Base-by-base conservation (phyloP, 2,329 filamentous ascomycete genomes). In the Dothistroma septosporum region DNA sequence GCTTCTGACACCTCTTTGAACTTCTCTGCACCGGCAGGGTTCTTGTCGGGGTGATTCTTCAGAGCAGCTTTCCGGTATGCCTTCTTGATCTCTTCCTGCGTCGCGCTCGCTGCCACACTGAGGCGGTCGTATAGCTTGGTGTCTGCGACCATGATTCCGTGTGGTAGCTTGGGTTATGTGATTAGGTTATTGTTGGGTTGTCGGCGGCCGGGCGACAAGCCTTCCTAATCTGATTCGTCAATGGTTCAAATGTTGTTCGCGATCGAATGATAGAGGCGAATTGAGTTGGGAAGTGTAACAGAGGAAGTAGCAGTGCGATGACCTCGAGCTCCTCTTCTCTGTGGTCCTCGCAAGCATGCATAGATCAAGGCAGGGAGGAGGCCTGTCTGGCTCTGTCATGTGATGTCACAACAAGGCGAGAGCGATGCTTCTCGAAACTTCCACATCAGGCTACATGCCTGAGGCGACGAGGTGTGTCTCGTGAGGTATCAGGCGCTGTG, bases 1-100 rank as follows among this genome's bases (percentile, higher is more conserved):
- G 94, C 94, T 74, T 93, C 88, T 67, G 92, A 96, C 63, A 97
- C 84, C 72, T 97, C 92, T 82, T 99, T 97, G 87, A 99, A 99
- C 78, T 93, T 97, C 75, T 97, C 94, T 62, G 86, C 82, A 9
- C 93, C 91, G 56, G 86, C 79, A 32, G 92, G 87, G 83, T 97
- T 99, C 83, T 97, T 99, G 82, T 99, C 94, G 7, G 94, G 94
- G 74, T 99, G 94, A 78, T 87, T 92, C 66, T 75, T 75, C 46
- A 97, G 78, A 58, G 93, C 93, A 59, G 87, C 84, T 82, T 96
- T 96, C 65, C 90, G 85, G 77, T 96, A 96, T 61, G 87, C 94
- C 76, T 97, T 99, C 76, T 97, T 97, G 75, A 99, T 96, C 67
- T 97, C 93, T 73, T 97, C 93, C 77, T 95, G 91, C 24, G 86